Conservation (phyloP, 2,329 filamentous ascomycete genomes). For the Acrodontium crateriforme region DNA sequence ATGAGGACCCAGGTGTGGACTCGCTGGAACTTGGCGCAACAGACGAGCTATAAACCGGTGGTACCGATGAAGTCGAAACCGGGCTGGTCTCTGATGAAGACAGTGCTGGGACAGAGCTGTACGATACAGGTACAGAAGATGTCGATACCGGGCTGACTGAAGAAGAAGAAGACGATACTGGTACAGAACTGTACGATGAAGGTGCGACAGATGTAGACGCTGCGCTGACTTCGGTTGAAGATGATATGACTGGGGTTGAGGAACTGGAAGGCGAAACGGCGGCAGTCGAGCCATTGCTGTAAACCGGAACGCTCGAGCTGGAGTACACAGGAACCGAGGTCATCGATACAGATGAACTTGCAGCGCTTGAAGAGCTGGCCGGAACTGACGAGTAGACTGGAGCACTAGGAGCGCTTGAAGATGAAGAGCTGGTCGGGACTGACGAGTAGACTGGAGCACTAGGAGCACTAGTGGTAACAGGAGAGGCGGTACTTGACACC, state of each 20-base stretch:
- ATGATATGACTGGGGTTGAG: background rate
- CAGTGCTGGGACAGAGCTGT: background rate
- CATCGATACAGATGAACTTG: constrained; percentile 1
- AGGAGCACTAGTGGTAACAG: constrained; percentile 2
- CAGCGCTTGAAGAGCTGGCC: constrained; percentile 1
- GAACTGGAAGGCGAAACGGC: constrained; percentile 1
- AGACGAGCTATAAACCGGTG: too few species aligned
- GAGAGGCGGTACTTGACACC: constrained; percentile 5
- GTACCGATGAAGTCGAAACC: too few species aligned
- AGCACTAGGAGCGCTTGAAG: constrained; percentile 2
- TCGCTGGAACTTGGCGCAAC: constrained; percentile 1
- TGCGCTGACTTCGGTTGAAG: background rate
- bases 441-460: too few species aligned
- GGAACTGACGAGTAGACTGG: too few species aligned
- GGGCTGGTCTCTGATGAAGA: background rate
- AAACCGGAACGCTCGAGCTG: constrained; percentile 2
- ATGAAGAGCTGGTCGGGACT: constrained; percentile 3
- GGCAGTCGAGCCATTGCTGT: background rate
- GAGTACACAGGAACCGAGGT: constrained; percentile 1
- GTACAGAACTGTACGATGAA: background rate
- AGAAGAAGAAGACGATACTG: background rate
- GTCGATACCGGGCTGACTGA: background rate
- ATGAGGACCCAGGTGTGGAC: background rate
- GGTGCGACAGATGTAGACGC: background rate
- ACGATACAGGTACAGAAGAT: too few species aligned